Evolutionary conservation across 495 filamentous ascomycete species (phyloP).

Genomic region (Aspergillus leporis): DNA sequence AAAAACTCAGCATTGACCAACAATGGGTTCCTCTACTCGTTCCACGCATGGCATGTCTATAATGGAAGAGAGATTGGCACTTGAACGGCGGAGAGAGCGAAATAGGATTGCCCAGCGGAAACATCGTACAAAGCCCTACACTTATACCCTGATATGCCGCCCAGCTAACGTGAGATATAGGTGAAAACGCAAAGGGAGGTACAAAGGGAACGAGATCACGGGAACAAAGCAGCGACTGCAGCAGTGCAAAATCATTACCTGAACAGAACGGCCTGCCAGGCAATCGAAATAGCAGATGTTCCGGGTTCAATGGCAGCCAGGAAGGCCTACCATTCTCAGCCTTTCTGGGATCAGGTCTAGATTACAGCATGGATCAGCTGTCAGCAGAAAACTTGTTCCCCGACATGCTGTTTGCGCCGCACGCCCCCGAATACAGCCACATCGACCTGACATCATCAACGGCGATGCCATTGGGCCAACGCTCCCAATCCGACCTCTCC

Average conservation of each 20-base stretch:
- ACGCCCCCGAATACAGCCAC: constrained; percentile 2
- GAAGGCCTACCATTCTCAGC: background rate
- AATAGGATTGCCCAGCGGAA: constrained; percentile 12
- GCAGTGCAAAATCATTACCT: background rate
- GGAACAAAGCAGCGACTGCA: background rate
- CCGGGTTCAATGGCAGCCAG: background rate
- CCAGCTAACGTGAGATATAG: background rate
- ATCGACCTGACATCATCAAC: background rate
- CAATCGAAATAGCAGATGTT: background rate
- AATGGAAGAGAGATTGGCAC: constrained; percentile 12
- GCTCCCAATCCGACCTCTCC: background rate
- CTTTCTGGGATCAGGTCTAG: background rate
- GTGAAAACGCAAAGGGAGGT: background rate
- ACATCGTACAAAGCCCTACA: constrained; percentile 1
- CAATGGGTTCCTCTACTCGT: background rate
- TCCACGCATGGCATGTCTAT: background rate
- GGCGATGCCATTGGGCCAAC: background rate
- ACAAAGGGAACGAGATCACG: background rate
- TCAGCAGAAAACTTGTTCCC: background rate
- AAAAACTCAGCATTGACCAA: background rate
- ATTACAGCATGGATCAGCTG: background rate
- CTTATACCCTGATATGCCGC: background rate
- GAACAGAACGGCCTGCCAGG: constrained; percentile 1
- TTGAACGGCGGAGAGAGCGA: constrained; percentile 11
- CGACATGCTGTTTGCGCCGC: background rate